Evolutionary conservation across 176 grass and related monocot species (phyloP).

Genomic region (Aegilops speltoides): DNA sequence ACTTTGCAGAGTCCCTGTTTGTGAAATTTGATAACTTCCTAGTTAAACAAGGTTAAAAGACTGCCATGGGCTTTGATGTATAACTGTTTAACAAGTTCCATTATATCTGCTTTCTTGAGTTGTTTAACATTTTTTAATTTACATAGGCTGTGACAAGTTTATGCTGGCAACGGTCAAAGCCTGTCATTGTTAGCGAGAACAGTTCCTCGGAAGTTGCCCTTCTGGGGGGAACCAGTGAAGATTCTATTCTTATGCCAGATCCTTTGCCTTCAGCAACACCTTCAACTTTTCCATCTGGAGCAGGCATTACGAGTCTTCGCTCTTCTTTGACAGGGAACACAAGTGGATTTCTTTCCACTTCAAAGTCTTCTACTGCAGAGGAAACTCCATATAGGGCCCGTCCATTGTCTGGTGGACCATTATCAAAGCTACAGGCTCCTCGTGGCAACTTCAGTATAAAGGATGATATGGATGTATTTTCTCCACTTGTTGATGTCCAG

Average conservation of each 20-base stretch:
- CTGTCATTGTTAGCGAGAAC: slow-evolving; percentile 76
- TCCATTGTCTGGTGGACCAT: slow-evolving; percentile 47
- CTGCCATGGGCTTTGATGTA: slow-evolving; percentile 15
- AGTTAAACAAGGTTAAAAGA: slow-evolving; percentile 22
- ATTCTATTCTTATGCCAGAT: slow-evolving; percentile 98
- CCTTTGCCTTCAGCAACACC: slow-evolving; percentile 71
- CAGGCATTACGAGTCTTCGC: slow-evolving; percentile 46
- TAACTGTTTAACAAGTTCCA: slow-evolving; percentile 2
- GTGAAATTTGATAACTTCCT: slow-evolving; percentile 13
- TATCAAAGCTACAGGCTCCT: slow-evolving; percentile 62
- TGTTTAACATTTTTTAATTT: slow-evolving; percentile 26
- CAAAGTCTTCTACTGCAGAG: slow-evolving; percentile 40
- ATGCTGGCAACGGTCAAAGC: slow-evolving; percentile 97
- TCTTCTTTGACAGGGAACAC: slow-evolving; percentile 55
- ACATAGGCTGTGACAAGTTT: slow-evolving; percentile 80
- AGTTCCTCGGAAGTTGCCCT: slow-evolving; percentile 93
- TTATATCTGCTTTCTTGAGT: slow-evolving; percentile 26
- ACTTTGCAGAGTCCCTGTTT: not conserved
- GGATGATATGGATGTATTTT: slow-evolving; percentile 99
- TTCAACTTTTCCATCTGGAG: slow-evolving; percentile 49
- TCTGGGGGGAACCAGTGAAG: slow-evolving; percentile 79
- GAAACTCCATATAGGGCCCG: slow-evolving; percentile 64
- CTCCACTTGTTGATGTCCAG: slow-evolving; percentile 95
- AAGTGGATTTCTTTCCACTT: slow-evolving; percentile 41
- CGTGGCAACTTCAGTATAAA: slow-evolving; percentile 69